Evolutionary conservation across 441 rosid genomes (phyloP), one percentile per base, ranked within the genome.

Genomic region (Eutrema salsugineum): DNA sequence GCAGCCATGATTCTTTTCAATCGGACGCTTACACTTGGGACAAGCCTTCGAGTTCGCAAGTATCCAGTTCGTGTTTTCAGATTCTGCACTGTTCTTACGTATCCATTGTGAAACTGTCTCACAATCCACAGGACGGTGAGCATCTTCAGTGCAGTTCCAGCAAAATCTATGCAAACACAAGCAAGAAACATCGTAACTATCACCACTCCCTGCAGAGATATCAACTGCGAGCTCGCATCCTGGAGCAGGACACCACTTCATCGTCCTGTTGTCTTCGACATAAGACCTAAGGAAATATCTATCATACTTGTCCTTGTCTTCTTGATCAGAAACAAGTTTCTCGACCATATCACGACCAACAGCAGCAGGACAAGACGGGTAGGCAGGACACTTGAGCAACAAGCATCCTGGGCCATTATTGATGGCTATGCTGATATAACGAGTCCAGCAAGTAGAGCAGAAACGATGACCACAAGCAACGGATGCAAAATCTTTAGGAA

Each of bases 281-380:
- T 62, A 62, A 28, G 54, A 62, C 50, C 67, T 62, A 16, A 62
- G 54, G 44, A 62, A 62, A 44, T 28, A 62, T 20, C 67, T 44
- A n/a, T 62, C 22, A 17, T 62, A 62, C 67, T 30, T 62, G 1
- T 10, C 28, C 28, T 44, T 62, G 2, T 17, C 39, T 28, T 17
- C 39, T 28, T 62, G 42, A 6, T 6, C 3, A 0, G 54, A 16
- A 12, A 1, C 20, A 1, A 62, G 40, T 15, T 30, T 44, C 24
- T 28, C 27, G 4, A 62, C 10, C 53, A 62, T 43, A 22, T 62
- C 54, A 11, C 22, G 40, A 16, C 67, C 67, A 28, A 62, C 40
- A 6, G 20, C 54, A 28, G 4, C 28, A 11, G 10, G 10, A 30
- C 67, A 62, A 62, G 38, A 28, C 1, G 54, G 54, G 1, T 30